Conservation (phyloP, 1,284 basidiomycete species). For the Rhodofomes roseus region DNA sequence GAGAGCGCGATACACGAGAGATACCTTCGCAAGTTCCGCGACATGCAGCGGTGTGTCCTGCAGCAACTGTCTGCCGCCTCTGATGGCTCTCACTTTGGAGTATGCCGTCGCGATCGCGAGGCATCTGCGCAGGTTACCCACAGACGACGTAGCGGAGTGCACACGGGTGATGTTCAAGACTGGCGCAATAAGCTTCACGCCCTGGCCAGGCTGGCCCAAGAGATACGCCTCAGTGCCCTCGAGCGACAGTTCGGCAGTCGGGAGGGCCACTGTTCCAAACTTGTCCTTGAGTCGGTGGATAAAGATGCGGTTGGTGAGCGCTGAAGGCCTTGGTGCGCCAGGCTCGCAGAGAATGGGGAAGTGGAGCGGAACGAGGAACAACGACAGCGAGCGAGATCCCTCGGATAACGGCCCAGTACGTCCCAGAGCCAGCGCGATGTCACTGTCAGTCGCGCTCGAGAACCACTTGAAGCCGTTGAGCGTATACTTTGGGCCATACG, state of each 20-base stretch:
- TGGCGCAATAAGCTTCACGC: conserved; percentile 66
- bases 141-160: conserved; percentile 59
- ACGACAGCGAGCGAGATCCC: conserved; percentile 63
- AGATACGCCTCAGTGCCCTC: conserved; percentile 62
- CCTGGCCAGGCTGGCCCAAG: conserved; percentile 59
- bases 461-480: conserved; percentile 82
- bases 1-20: conserved; percentile 61
- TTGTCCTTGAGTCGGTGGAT: conserved; percentile 79
- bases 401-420: conserved; percentile 51
- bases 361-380: conserved; percentile 68
- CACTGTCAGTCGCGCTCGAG: conserved; percentile 76
- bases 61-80: conserved; percentile 47
- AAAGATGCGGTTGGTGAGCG: conserved; percentile 64
- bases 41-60: conserved; percentile 58
- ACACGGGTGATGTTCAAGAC: conserved; percentile 77
- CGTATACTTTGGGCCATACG: conserved; percentile 49
- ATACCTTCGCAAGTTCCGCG: conserved; percentile 54
- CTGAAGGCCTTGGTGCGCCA: conserved; percentile 36
- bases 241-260: conserved; percentile 75
- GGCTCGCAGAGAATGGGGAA: conserved; percentile 44
- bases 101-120: conserved; percentile 64
- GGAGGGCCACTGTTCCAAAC: conserved; percentile 72
- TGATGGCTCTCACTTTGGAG: conserved; percentile 52
- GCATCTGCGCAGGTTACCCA: conserved; percentile 58
- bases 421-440: conserved; percentile 69